Percentiles rank a stretch among this genome's conserved stretches.
Conservation (phyloP, 176 grass and related monocot species). For the Bothriochloa decipiens region DNA sequence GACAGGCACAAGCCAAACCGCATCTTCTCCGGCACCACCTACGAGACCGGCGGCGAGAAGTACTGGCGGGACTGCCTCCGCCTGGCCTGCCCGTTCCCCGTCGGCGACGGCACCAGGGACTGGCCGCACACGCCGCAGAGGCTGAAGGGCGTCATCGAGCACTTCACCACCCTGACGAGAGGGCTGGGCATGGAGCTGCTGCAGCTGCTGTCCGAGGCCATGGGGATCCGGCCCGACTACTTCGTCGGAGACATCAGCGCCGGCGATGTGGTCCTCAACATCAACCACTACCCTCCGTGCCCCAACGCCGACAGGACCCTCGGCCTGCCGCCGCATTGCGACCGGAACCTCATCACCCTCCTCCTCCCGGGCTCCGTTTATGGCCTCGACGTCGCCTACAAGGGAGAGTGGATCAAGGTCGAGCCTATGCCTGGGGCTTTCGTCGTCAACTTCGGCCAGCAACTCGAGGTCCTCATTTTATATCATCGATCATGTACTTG, state of each 20-base stretch:
- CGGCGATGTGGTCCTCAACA: constrained; percentile 33
- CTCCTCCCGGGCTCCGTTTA: background rate
- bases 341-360: background rate
- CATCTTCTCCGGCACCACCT: constrained; percentile 35
- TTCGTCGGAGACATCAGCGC: constrained; percentile 48
- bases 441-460: constrained; percentile 31
- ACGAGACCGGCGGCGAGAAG: constrained; percentile 17
- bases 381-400: background rate
- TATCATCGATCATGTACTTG: no score
- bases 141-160: constrained; percentile 29
- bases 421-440: constrained; percentile 38
- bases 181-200: constrained; percentile 47
- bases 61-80: constrained; percentile 55
- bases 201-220: constrained; percentile 41
- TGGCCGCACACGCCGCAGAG: constrained; percentile 41
- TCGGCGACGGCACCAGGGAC: background rate
- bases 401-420: background rate
- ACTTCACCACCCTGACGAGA: constrained; percentile 41
- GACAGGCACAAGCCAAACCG: constrained; percentile 35
- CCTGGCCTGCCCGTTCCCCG: constrained; percentile 21
- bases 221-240: constrained; percentile 52
- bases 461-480: background rate
- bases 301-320: constrained; percentile 40
- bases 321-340: background rate
- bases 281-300: constrained; percentile 46